Evolutionary conservation across 106 monocot species (phyloP), one percentile per base, ranked within the genome.

Genomic region (Platanthera guangdongensis): DNA sequence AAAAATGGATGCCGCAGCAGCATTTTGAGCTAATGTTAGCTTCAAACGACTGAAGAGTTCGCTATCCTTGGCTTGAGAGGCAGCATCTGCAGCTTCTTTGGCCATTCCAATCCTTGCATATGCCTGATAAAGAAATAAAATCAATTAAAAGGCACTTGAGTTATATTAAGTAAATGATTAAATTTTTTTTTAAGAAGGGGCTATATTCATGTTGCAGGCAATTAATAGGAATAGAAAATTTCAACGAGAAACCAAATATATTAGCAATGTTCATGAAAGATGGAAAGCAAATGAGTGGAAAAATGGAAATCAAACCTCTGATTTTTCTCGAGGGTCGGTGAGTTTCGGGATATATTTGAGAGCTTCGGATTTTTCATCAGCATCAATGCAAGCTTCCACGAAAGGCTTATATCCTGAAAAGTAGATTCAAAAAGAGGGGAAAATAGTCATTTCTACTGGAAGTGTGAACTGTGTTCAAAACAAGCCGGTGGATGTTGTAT

Each of bases 301-400:
- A 70, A 70, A 47, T 48, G 25, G 45, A 70, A 15, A 70, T 47
- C 47, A 73, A 88, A 94, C 99, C 90, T 99, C 92, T 74, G 94
- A 90, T 88, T 82, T 92, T 73, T 94, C 99, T 55, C 92, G 84
- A 46, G 94, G 90, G 47, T 99, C 99, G 48, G 82, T 75, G 11
- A 99, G 89, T 82, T 92, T 99, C 5, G 92, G 94, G 74, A 99
- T 99, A 78, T 99, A 92, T 60, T 99, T 99, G 39, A 99, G 77
- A 63, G 99, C 99, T 82, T 99, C 99, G 22, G 74, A 70, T 84
- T 99, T 94, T 73, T 94, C 90, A 65, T 87, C 92, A 53, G 88
- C 92, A 82, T 88, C 88, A 70, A 99, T 90, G 51, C 99, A 99
- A 72, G 92, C 99, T 83, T 99, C 92, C 53, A 94, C 94, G 78